Base-by-base conservation (phyloP, 768 basidiomycete genomes). In the Sistotremastrum suecicum region DNA sequence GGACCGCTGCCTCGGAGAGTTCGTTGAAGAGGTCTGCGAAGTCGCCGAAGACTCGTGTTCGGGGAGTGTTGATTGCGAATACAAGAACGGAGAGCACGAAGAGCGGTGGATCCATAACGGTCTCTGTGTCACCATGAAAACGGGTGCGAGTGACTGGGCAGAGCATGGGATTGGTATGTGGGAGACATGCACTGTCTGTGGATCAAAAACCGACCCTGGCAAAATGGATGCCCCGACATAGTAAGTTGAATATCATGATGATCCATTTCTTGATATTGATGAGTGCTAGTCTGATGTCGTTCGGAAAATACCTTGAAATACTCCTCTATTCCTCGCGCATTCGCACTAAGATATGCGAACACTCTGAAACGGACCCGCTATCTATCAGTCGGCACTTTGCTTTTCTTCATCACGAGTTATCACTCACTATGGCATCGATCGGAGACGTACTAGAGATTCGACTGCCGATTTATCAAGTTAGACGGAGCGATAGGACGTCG, bases 401-500 rank as follows among this genome's bases (percentile, higher is more conserved):
- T 59, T 40, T 63, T 65, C 58, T 54, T 28, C 53, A 52, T 0
- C 53, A 53, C 33, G 51, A 48, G 2, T 59, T 82, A 2, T 64
- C 72, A 0, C 66, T 82, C 44, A 55, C 69, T 0, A 51, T 76
- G 3, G 66, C 70, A 1, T 49, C 59, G 1, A 58, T 75, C 6
- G 67, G 72, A 7, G 74, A 80, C 50, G 60, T 83, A 5, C 82
- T 72, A 51, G 78, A 85, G 51, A 55, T 83, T 5, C 65, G 67
- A 3, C 68, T 78, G 1, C 82, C 82, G 3, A 56, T 74, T 39
- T 53, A 82, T 44, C 80, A 83, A 56, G 71, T 82, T 33, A 57
- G 62, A 34, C 64, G 64, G 4, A 55, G 43, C 28, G 58, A 49
- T 42, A 50, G 34, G 49, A 50, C 41, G 31, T 35, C 11, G 55